Percentiles rank a stretch among this genome's conserved stretches.
Conservation (phyloP, 768 basidiomycete species). For the Asterophora parasitica region DNA sequence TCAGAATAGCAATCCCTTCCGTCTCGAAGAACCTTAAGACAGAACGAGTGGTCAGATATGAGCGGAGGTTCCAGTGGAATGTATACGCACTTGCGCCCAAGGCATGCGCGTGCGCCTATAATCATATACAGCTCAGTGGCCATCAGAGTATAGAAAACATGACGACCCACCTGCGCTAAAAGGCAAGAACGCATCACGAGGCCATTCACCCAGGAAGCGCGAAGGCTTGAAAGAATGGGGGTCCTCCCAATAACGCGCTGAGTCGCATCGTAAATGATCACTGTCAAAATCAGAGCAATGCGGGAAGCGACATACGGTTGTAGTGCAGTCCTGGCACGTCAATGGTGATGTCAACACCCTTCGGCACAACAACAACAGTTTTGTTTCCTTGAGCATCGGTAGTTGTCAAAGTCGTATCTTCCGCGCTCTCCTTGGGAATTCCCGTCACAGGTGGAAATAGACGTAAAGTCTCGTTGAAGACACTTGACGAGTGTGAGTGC, state of each 20-base stretch:
- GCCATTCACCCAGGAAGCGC: constrained; percentile 51
- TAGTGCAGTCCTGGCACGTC: constrained; percentile 41
- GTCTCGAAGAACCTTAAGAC: constrained; percentile 44
- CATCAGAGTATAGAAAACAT: not conserved
- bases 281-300: not conserved
- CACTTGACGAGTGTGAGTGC: constrained; percentile 24
- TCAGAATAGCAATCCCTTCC: constrained; percentile 46
- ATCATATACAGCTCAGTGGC: not conserved
- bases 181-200: constrained; percentile 49
- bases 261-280: not conserved
- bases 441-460: constrained; percentile 38
- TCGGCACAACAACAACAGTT: constrained; percentile 35
- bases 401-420: constrained; percentile 39
- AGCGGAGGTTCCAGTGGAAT: not conserved
- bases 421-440: constrained; percentile 41
- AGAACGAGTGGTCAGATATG: not conserved
- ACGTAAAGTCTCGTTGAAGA: constrained; percentile 46
- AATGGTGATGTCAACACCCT: constrained; percentile 34
- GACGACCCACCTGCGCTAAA: constrained; percentile 40
- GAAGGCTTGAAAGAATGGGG: constrained; percentile 41
- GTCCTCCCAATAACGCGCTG: constrained; percentile 54
- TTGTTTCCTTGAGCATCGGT: constrained; percentile 34
- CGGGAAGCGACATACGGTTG: constrained; percentile 38
- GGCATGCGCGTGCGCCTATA: constrained; percentile 38
- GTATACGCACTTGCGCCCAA: constrained; percentile 35